Base-by-base conservation (phyloP, 1,139 yeast species). In the Lodderomyces jiufengensis region DNA sequence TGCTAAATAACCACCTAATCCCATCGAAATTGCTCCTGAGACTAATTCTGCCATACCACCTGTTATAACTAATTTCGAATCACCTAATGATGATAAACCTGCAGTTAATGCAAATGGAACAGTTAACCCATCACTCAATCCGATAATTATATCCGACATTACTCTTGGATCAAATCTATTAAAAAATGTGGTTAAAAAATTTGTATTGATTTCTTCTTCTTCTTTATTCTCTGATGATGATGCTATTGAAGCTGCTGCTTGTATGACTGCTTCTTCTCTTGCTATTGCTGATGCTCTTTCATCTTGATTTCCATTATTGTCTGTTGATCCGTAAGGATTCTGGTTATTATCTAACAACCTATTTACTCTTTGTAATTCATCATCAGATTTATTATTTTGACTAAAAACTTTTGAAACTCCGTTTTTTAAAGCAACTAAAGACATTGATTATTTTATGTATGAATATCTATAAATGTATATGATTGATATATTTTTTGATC, bases 41-140 rank as follows among this genome's bases (percentile, higher is more conserved):
- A 84, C 85, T 51, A 84, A 67, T 58, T 84, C 94, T 3, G 92
- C 92, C 76, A 84, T 76, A 27, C 92, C 94, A 69, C 92, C 94
- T 15, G 92, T 82, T 37, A 84, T 82, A 27, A 84, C 94, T 51
- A 84, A 66, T 52, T 72, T 78, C 11, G 88, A 66, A 51, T 81
- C 83, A 40, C 94, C 94, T 40, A 84, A 66, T 1, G 88, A 80
- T 1, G 88, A 81, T 40, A 84, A 67, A 29, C 92, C 94, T 0
- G 94, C 92, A 4, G 92, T 84, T 48, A 84, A 69, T 5, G 94
- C 92, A 66, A 84, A 84, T 13, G 94, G 94, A 32, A 84, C 94
- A 2, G 94, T 84, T 49, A 84, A 68, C 2, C 94, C 94, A 55
- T 84, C 94, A 31, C 85, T 78, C 41, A 84, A 69, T 3, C 94